phyloP scores from a whole-genome alignment of 1,139 yeast genomes.

The Blastobotrys petasosporus region DNA sequence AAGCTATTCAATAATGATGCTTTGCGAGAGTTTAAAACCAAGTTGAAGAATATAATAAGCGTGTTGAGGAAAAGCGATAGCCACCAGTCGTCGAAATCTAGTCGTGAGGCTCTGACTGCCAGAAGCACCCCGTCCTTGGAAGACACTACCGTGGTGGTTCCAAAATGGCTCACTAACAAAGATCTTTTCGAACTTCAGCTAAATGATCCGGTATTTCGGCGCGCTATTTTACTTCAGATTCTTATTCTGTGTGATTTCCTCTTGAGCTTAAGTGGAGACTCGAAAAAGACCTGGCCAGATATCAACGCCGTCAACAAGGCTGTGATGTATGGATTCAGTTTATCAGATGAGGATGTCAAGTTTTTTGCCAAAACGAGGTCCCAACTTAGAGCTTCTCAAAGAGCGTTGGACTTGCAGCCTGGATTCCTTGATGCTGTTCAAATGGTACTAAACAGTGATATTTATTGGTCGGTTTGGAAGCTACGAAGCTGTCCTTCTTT shows the following conservation, averaged over 20 bases:
- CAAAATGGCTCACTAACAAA: constrained; percentile 35
- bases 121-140: constrained; percentile 4
- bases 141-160: constrained; percentile 24
- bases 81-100: constrained; percentile 10
- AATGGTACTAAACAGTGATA: constrained; percentile 27
- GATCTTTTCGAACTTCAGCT: constrained; percentile 35
- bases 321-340: constrained; percentile 24
- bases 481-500: constrained; percentile 31
- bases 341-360: constrained; percentile 20
- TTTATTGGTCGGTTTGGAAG: constrained; percentile 36
- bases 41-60: constrained; percentile 15
- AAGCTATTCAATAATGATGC: constrained; percentile 17
- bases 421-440: constrained; percentile 22
- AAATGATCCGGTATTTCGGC: constrained; percentile 32
- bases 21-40: constrained; percentile 19
- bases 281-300: constrained; percentile 19
- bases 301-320: constrained; percentile 25
- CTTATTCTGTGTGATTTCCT: constrained; percentile 31
- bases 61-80: constrained; percentile 17
- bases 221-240: constrained; percentile 31
- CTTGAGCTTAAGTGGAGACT: constrained; percentile 21
- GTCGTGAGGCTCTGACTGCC: neutral
- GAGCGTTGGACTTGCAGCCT: constrained; percentile 18
- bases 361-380: constrained; percentile 19
- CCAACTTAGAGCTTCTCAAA: constrained; percentile 11